phyloP scores from a whole-genome alignment of 2,329 filamentous ascomycete genomes.

The Arthrobotrys sphaeroides region DNA sequence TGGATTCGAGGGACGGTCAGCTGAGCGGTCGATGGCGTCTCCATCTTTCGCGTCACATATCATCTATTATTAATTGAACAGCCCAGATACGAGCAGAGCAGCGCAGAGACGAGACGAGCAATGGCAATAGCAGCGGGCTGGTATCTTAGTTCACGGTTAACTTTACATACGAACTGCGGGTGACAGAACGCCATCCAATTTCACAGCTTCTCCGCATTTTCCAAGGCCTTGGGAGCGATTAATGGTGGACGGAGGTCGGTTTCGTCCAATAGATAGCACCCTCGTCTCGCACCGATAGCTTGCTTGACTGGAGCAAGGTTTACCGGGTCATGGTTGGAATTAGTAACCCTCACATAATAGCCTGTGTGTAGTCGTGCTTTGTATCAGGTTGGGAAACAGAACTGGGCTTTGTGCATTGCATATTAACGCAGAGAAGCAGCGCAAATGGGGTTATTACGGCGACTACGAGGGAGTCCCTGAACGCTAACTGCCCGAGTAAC shows the following conservation, averaged over 20 bases:
- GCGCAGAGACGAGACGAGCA: background rate
- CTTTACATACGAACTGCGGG: conserved; percentile 13
- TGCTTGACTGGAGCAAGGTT: conserved; percentile 15
- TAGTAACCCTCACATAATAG: conserved; percentile 39
- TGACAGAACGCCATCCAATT: conserved; percentile 42
- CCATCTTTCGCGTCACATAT: conserved; percentile 28
- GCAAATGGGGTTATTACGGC: conserved; percentile 35
- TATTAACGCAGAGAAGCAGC: conserved; percentile 28
- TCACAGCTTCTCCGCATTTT: conserved; percentile 47
- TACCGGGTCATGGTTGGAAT: conserved; percentile 18
- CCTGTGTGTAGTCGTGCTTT: conserved; percentile 20
- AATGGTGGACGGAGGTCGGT: conserved; percentile 2
- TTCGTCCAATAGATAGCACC: conserved; percentile 43
- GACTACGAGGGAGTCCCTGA: conserved; percentile 39
- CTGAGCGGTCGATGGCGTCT: conserved; percentile 26
- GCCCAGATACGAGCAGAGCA: conserved; percentile 20
- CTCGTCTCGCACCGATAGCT: conserved; percentile 34
- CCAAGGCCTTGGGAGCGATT: conserved; percentile 44
- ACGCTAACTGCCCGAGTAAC: conserved; percentile 13
- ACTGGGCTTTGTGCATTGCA: conserved; percentile 44
- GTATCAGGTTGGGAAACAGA: conserved; percentile 25
- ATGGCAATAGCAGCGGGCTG: background rate
- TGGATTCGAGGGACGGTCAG: conserved; percentile 26
- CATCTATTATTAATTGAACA: conserved; percentile 30
- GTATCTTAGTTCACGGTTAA: conserved; percentile 9